A percentile compares a stretch with the other conserved stretches of the same genome.
phyloP scores from a whole-genome alignment of 495 filamentous ascomycete genomes.

The Talaromyces thailandensis region DNA sequence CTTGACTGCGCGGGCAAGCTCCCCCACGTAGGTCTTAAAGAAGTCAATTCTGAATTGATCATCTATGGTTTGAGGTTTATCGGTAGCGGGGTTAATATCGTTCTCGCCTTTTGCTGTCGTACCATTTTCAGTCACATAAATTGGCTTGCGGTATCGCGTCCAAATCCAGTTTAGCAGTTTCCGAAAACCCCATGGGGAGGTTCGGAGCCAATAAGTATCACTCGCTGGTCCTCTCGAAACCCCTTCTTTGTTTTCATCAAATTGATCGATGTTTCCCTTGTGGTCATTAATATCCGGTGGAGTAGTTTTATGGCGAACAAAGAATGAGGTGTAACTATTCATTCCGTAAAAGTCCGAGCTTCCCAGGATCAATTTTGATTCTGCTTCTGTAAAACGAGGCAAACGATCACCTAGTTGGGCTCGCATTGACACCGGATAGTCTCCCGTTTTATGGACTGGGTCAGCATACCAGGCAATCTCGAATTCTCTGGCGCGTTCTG shows the following conservation, averaged over 20 bases:
- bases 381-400: constrained; percentile 32
- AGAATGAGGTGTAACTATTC: constrained; percentile 42
- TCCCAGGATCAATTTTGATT: constrained; percentile 31
- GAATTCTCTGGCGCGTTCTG: constrained; percentile 36
- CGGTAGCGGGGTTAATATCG: constrained; percentile 18
- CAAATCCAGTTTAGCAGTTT: constrained; percentile 37
- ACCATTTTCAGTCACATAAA: constrained; percentile 44
- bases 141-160: constrained; percentile 32
- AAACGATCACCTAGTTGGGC: constrained; percentile 38
- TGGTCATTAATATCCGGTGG: constrained; percentile 32
- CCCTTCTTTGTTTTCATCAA: constrained; percentile 35
- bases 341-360: constrained; percentile 44
- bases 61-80: constrained; percentile 19
- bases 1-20: constrained; percentile 31
- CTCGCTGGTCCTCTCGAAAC: constrained; percentile 35
- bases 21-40: constrained; percentile 36
- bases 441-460: constrained; percentile 35
- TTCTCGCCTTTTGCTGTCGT: constrained; percentile 37
- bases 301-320: constrained; percentile 28
- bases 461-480: constrained; percentile 42
- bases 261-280: constrained; percentile 35
- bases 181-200: constrained; percentile 33
- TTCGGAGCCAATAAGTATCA: constrained; percentile 37
- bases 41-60: constrained; percentile 37
- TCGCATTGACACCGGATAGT: constrained; percentile 40